phyloP scores from a whole-genome alignment of 768 basidiomycete genomes.

The Erythrobasidium yunnanense region DNA sequence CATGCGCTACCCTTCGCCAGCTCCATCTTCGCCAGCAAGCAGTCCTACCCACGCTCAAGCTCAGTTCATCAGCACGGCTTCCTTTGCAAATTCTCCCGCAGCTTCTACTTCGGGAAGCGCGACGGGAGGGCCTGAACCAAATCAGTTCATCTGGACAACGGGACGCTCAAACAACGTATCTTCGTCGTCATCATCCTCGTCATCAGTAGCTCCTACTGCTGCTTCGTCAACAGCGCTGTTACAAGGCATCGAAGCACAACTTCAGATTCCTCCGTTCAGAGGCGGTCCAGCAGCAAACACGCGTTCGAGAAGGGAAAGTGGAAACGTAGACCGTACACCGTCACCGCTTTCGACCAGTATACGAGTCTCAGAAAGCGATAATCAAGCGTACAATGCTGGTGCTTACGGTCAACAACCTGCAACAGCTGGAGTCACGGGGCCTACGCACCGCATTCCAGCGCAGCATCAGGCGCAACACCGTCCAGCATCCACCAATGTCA shows the following conservation, averaged over 20 bases:
- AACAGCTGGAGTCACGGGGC: neutral
- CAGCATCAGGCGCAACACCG: slow-evolving; percentile 23
- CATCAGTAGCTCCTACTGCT: neutral
- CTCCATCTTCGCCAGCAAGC: slow-evolving; percentile 17
- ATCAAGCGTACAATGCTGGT: too few relatives aligned
- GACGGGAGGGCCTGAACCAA: neutral
- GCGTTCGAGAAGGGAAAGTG: neutral
- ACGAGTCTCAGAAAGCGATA: neutral
- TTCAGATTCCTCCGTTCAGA: slow-evolving; percentile 16
- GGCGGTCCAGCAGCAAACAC: neutral
- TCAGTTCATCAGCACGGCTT: slow-evolving; percentile 3
- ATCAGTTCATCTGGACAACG: neutral
- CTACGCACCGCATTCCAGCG: slow-evolving; percentile 19
- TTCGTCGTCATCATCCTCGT: neutral
- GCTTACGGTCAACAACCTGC: too few relatives aligned
- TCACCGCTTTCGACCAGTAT: neutral
- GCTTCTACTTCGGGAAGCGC: neutral
- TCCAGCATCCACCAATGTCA: slow-evolving; percentile 24
- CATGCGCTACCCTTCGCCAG: neutral
- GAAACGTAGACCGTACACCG: neutral
- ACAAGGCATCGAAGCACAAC: slow-evolving; percentile 22
- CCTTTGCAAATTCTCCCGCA: slow-evolving; percentile 1
- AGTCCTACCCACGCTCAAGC: slow-evolving; percentile 13
- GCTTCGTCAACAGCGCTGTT: slow-evolving; percentile 9
- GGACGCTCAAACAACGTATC: neutral